These are phyloP conservation scores for Penicillium longicatenatum DNA, from an alignment of 495 filamentous ascomycete genomes.

Conservation along the genomic window DNA sequence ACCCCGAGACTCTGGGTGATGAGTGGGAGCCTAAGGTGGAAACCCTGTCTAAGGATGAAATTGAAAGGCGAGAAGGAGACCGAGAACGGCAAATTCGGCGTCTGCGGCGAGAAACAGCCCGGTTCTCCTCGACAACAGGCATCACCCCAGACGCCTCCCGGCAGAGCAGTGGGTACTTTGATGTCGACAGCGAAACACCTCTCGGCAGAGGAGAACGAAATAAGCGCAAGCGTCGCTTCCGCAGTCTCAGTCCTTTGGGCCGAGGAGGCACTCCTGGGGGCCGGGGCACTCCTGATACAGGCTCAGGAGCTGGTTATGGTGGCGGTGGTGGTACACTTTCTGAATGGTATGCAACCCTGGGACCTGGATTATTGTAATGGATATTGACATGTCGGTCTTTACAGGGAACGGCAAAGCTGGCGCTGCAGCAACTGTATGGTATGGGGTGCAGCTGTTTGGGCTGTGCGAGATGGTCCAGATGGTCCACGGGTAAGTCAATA, in stretches of 20 bases:
- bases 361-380: background rate
- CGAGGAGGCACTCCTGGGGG: conserved; percentile 69
- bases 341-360: conserved; percentile 56
- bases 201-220: conserved; percentile 87
- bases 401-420: conserved; percentile 80
- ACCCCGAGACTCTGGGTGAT: conserved; percentile 82
- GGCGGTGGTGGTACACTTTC: conserved; percentile 70
- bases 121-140: conserved; percentile 82
- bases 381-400: conserved; percentile 17
- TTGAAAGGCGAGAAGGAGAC: conserved; percentile 95
- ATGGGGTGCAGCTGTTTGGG: conserved; percentile 90
- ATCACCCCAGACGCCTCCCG: conserved; percentile 66
- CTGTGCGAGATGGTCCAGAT: conserved; percentile 85
- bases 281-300: conserved; percentile 74
- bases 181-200: conserved; percentile 62
- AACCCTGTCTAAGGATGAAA: conserved; percentile 88
- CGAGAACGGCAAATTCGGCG: conserved; percentile 87
- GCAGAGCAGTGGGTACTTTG: conserved; percentile 59
- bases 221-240: conserved; percentile 91
- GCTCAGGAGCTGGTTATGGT: conserved; percentile 61
- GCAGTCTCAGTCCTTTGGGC: conserved; percentile 77
- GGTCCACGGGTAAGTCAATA: conserved; percentile 69
- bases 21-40: conserved; percentile 97
- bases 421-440: conserved; percentile 87
- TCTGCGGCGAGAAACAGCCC: conserved; percentile 84